Conservation (phyloP, 176 grass and related monocot genomes). For the Bolboschoenus planiculmis region DNA sequence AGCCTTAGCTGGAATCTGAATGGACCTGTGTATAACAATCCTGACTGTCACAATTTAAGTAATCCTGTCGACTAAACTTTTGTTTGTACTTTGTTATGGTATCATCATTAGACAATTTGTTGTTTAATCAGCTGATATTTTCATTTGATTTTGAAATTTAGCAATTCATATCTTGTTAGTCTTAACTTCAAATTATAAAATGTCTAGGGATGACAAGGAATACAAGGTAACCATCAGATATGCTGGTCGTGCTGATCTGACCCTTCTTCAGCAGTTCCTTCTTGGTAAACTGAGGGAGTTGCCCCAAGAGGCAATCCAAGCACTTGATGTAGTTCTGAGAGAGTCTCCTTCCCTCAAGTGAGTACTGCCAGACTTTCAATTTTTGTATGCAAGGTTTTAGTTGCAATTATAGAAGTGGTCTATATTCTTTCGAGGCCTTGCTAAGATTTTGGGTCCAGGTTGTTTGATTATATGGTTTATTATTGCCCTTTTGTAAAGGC, state of each 20-base stretch:
- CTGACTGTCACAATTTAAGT: neutral
- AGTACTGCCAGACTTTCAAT: neutral
- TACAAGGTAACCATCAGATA: constrained; percentile 66
- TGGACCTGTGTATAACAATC: too few relatives aligned
- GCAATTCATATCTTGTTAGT: neutral
- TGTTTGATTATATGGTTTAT: neutral
- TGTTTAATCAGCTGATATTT: neutral
- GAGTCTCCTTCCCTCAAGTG: constrained; percentile 64
- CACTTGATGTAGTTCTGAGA: constrained; percentile 81
- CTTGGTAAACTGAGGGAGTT: constrained; percentile 53
- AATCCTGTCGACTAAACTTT: neutral
- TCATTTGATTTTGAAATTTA: neutral
- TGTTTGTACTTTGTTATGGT: neutral
- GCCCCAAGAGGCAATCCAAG: constrained; percentile 82
- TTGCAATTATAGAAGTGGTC: neutral
- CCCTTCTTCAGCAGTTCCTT: constrained; percentile 54
- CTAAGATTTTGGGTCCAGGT: neutral
- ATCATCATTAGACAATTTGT: neutral
- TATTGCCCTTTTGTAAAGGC: neutral
- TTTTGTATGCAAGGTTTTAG: neutral
- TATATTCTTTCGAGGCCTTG: neutral
- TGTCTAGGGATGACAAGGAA: constrained; percentile 44
- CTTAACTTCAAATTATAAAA: neutral
- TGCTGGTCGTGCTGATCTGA: constrained; percentile 51
- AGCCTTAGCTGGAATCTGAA: too few relatives aligned